A percentile compares a stretch with the other conserved stretches of the same genome.
These are phyloP conservation scores for Ambispora gerdemannii DNA, from an alignment of 192 early-diverging fungal species.

Conservation along the genomic window DNA sequence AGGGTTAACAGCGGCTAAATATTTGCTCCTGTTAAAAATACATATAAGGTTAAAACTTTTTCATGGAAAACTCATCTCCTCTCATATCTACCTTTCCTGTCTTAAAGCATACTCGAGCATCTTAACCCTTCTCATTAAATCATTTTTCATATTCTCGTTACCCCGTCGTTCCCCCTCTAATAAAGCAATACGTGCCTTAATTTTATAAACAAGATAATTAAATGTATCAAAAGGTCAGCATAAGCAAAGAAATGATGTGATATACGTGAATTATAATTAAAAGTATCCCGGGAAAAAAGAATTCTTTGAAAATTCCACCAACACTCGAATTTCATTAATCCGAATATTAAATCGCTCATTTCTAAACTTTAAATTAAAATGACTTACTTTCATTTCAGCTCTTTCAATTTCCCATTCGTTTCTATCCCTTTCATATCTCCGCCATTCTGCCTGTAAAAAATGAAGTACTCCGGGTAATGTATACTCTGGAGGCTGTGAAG, in stretches of 20 bases:
- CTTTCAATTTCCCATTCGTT: conserved; percentile 86
- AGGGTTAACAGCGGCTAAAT: conserved; percentile 31
- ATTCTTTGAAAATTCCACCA: no score
- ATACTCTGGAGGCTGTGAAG: conserved; percentile 45
- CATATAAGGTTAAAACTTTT: background rate
- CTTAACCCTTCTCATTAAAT: conserved; percentile 74
- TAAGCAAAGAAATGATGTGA: no score
- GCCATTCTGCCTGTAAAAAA: conserved; percentile 80
- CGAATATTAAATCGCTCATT: background rate
- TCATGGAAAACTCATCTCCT: background rate
- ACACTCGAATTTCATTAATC: no score
- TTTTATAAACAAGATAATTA: conserved; percentile 13
- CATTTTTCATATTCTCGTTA: conserved; percentile 68
- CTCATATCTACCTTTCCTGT: conserved; percentile 75
- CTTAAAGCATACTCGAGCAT: conserved; percentile 82
- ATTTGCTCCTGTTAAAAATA: conserved; percentile 38
- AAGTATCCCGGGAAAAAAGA: no score
- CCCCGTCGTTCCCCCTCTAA: conserved; percentile 75
- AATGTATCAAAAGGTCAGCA: no score
- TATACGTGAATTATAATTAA: no score
- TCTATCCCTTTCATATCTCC: conserved; percentile 75
- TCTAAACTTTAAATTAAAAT: background rate
- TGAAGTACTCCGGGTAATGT: conserved; percentile 73
- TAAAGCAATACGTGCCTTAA: conserved; percentile 69
- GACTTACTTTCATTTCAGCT: conserved; percentile 68